A percentile compares a stretch with the other conserved stretches of the same genome.
phyloP scores from a whole-genome alignment of 331 rosid species.

The Dryas integrifolia region DNA sequence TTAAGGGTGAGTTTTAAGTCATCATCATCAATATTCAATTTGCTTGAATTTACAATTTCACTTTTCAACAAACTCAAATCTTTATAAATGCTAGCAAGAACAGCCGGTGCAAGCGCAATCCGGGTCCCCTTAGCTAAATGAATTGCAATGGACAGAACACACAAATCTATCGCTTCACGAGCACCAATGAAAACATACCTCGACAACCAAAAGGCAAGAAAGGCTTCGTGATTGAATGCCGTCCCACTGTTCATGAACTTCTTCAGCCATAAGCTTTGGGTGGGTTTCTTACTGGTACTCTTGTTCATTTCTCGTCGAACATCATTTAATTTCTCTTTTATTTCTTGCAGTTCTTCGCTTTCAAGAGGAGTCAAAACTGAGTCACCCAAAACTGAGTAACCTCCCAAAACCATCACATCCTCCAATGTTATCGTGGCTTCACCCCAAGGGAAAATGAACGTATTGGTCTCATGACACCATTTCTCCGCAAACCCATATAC shows the following conservation, averaged over 20 bases:
- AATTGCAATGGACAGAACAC: constrained; percentile 44
- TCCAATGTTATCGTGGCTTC: constrained; percentile 53
- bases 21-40: neutral
- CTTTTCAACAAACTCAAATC: constrained; percentile 36
- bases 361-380: constrained; percentile 18
- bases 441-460: constrained; percentile 48
- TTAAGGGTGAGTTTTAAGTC: neutral
- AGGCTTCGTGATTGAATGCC: constrained; percentile 53
- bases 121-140: constrained; percentile 41
- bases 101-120: constrained; percentile 50
- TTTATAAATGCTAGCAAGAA: constrained; percentile 42
- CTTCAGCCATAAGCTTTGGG: constrained; percentile 25
- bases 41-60: neutral
- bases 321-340: neutral
- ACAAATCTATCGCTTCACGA: neutral
- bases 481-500: constrained; percentile 29
- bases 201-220: constrained; percentile 52
- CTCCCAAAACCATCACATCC: constrained; percentile 39
- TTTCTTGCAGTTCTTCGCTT: constrained; percentile 2
- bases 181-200: constrained; percentile 29
- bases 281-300: too few species aligned
- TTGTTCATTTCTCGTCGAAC: neutral
- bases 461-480: constrained; percentile 39
- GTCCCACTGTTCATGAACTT: constrained; percentile 28
- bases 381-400: constrained; percentile 34